Evolutionary conservation across 2,329 filamentous ascomycete genomes (phyloP).

Genomic region (Fusarium mangiferae): DNA sequence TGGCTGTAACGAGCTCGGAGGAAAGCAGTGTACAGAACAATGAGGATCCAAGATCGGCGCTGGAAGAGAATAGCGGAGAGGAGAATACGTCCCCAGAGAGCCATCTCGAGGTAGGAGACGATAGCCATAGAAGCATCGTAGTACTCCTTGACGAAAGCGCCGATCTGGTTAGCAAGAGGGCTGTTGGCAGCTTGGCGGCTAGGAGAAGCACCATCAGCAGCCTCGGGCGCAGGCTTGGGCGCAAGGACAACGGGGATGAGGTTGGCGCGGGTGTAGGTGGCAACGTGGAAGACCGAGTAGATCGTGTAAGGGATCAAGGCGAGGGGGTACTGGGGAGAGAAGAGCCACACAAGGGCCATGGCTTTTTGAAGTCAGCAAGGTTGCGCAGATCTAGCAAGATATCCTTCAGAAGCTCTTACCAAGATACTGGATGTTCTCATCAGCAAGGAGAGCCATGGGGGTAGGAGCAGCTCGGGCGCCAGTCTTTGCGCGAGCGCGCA

Average conservation of each 20-base stretch:
- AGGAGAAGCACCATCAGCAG: slow-evolving; percentile 64
- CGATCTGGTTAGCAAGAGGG: slow-evolving; percentile 83
- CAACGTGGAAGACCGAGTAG: slow-evolving; percentile 98
- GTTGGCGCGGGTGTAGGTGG: slow-evolving; percentile 94
- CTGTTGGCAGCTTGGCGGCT: slow-evolving; percentile 59
- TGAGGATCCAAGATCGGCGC: slow-evolving; percentile 89
- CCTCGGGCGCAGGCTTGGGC: slow-evolving; percentile 63
- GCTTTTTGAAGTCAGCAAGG: slow-evolving; percentile 59
- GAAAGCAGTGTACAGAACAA: slow-evolving; percentile 89
- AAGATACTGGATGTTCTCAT: slow-evolving; percentile 98
- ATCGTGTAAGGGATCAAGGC: slow-evolving; percentile 94
- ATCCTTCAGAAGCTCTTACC: slow-evolving; percentile 64
- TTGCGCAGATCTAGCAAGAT: not conserved
- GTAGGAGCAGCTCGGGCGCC: slow-evolving; percentile 71
- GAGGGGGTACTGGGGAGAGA: slow-evolving; percentile 86
- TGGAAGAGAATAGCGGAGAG: slow-evolving; percentile 87
- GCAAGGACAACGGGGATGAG: slow-evolving; percentile 88
- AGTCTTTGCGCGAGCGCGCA: slow-evolving; percentile 83
- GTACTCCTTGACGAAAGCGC: slow-evolving; percentile 95
- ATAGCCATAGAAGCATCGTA: slow-evolving; percentile 96
- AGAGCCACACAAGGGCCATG: slow-evolving; percentile 96
- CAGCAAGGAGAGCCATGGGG: slow-evolving; percentile 73
- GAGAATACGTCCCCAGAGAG: slow-evolving; percentile 85
- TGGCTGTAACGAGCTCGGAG: slow-evolving; percentile 89
- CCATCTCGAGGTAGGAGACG: slow-evolving; percentile 88